Conservation (phyloP, 495 filamentous ascomycete species). For the Aspergillus bridgeri region DNA sequence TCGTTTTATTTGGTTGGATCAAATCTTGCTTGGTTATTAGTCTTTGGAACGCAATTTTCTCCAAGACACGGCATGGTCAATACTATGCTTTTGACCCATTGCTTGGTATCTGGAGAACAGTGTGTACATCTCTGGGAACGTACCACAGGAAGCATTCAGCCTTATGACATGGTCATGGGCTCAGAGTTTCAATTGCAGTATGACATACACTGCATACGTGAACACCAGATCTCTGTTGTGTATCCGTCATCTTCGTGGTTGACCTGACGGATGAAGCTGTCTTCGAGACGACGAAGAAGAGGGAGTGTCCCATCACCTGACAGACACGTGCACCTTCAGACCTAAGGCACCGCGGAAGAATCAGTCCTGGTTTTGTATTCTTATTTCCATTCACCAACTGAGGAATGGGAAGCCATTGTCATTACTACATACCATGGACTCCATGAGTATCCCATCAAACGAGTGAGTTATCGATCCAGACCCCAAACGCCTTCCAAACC, state of each 20-base stretch:
- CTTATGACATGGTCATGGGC: not conserved
- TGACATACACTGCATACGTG: no score
- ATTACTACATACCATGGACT: not conserved
- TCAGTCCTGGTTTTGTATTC: not conserved
- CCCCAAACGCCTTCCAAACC: constrained; percentile 2
- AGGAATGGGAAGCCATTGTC: not conserved
- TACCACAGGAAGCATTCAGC: not conserved
- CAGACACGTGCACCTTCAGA: not conserved
- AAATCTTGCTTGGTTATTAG: not conserved
- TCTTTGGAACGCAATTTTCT: no score
- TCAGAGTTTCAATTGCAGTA: no score
- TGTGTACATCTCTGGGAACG: not conserved
- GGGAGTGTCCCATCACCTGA: not conserved
- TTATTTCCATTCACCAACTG: not conserved
- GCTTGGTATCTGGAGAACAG: not conserved
- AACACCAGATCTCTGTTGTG: not conserved
- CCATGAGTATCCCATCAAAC: not conserved
- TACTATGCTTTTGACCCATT: not conserved
- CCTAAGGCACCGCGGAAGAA: not conserved
- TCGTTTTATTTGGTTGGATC: not conserved
- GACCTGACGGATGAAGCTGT: no score
- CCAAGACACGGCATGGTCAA: not conserved
- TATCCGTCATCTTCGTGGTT: not conserved
- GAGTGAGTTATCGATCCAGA: not conserved
- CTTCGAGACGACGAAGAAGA: not conserved